Percentiles rank a stretch among this genome's conserved stretches.
phyloP scores from a whole-genome alignment of 2,329 filamentous ascomycete genomes.

The Ambrosiella xylebori region DNA sequence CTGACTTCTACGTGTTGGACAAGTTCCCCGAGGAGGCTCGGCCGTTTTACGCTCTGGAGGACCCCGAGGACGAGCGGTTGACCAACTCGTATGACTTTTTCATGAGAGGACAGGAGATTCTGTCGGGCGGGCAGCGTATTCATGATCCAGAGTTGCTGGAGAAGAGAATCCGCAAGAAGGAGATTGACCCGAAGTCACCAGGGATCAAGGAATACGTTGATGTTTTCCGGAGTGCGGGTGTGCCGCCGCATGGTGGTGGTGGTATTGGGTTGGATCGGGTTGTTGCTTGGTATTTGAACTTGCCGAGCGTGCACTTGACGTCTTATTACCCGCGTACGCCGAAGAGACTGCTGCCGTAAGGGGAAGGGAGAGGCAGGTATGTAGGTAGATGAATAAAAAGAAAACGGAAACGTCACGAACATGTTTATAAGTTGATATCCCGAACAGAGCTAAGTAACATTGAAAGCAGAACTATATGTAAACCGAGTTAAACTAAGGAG shows the following conservation, averaged over 20 bases:
- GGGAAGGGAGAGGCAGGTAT: neutral
- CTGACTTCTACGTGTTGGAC: conserved; percentile 93
- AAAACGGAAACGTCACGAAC: neutral
- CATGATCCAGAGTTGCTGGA: conserved; percentile 62
- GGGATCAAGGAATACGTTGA: conserved; percentile 85
- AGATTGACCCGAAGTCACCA: conserved; percentile 55
- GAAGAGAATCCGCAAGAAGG: conserved; percentile 58
- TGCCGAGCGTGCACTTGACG: conserved; percentile 42
- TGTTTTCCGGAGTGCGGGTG: conserved; percentile 62
- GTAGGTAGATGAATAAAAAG: neutral
- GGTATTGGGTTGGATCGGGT: conserved; percentile 83
- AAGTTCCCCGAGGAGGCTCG: conserved; percentile 83
- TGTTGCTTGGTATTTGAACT: conserved; percentile 45
- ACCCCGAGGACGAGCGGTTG: conserved; percentile 46
- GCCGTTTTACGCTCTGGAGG: conserved; percentile 83
- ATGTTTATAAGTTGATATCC: too few species aligned
- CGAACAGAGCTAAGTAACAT: neutral
- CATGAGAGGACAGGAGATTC: conserved; percentile 80
- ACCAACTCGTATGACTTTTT: conserved; percentile 68
- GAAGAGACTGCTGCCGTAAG: conserved; percentile 37
- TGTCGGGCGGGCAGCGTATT: conserved; percentile 83
- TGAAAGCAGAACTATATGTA: neutral
- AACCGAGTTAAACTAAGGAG: neutral
- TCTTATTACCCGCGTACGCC: conserved; percentile 42
- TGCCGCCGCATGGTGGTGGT: conserved; percentile 79